Base-by-base conservation (phyloP, 1,139 yeast genomes). In the Nakaseomyces kungkrabaensis region DNA sequence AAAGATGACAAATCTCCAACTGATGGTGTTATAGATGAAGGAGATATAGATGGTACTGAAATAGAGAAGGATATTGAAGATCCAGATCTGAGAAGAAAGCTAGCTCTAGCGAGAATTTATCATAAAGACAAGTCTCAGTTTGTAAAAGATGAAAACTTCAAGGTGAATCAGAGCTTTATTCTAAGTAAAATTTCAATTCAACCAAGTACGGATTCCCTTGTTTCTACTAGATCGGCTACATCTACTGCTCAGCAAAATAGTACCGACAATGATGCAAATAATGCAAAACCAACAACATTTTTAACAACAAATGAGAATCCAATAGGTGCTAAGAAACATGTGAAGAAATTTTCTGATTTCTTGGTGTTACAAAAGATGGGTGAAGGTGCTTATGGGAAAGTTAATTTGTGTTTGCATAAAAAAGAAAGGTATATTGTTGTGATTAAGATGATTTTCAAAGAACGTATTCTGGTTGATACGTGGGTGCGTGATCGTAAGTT, bases 341-440 rank as follows among this genome's bases (percentile, higher is more conserved):
- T 78, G 32, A 87, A 87, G 64, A 78, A 78, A 54, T 76, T 86
- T 54, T 63, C 74, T 0, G 95, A 88, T 62, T 90, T 86, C 60
- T 69, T 70, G 4, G 77, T 86, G 0, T 50, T 86, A 43, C 82
- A 85, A 62, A 79, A 81, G 54, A 79, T 90, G 81, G 97, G 97
- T 0, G 94, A 86, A 64, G 97, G 97, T 37, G 96, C 97, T 0
- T 90, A 90, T 61, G 97, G 97, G 9, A 85, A 86, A 61, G 97
- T 90, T 17, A 81, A 85, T 22, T 73, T 88, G 41, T 96, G 88
- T 3, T 77, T 77, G 60, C 85, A 84, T 59, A 77, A 76, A 44
- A 73, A 76, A 33, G 59, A 62, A 10, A 67, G 68, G 6, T 82
- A 86, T 61, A 77, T 75, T 51, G 82, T 89, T 41, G 89, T 90